Percentiles rank a stretch among this genome's conserved stretches.
These are phyloP conservation scores for Quercus berberidifolia DNA, from an alignment of 306 rosid genomes.

Conservation along the genomic window DNA sequence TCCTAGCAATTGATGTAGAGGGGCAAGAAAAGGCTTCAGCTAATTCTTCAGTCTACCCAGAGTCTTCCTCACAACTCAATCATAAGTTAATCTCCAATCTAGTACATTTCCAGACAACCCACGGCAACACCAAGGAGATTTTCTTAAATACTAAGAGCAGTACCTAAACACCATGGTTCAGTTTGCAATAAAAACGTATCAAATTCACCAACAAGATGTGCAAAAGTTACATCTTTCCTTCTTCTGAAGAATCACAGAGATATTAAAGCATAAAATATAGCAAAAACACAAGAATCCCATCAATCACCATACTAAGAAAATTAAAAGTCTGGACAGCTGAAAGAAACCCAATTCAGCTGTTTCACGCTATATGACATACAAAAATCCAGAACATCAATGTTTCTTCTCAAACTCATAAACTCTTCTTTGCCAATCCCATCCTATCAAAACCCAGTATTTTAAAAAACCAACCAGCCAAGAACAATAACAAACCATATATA, in stretches of 20 bases:
- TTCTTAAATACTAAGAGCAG: neutral
- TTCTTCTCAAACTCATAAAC: neutral
- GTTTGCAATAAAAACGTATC: too few relatives aligned
- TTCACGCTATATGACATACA: neutral
- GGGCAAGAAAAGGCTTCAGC: neutral
- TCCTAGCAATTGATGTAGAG: neutral
- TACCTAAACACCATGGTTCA: neutral
- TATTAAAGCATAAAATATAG: neutral
- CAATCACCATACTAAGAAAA: neutral
- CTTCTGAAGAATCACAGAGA: neutral
- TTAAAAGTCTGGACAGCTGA: neutral
- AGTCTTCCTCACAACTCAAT: neutral
- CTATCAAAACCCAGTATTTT: neutral
- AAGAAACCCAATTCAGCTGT: neutral
- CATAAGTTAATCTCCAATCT: neutral
- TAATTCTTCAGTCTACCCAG: neutral
- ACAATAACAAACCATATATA: neutral
- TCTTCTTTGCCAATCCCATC: neutral
- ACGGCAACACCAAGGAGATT: neutral
- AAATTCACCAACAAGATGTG: too few relatives aligned
- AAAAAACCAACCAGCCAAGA: neutral
- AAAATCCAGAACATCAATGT: neutral
- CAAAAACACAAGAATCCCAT: neutral
- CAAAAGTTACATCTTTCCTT: neutral
- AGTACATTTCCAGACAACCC: neutral